phyloP scores from a whole-genome alignment of 2,329 filamentous ascomycete species.

The Verticillium isaacii region DNA sequence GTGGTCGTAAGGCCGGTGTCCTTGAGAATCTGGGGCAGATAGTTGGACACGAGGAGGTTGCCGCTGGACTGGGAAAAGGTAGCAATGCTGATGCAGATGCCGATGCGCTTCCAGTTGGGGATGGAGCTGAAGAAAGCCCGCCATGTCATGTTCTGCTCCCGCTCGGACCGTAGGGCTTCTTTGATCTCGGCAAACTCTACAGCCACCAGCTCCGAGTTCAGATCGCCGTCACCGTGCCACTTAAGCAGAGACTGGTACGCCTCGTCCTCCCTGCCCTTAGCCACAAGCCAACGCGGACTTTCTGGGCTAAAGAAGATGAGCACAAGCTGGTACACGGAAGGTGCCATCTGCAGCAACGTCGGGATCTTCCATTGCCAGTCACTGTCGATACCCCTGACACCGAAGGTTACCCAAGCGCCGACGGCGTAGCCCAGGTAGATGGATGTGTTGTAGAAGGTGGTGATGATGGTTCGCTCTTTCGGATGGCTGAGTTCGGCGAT shows the following conservation, averaged over 20 bases:
- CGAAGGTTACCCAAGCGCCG: slow-evolving; percentile 31
- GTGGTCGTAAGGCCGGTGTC: slow-evolving; percentile 30
- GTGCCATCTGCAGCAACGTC: slow-evolving; percentile 44
- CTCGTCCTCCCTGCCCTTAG: slow-evolving; percentile 42
- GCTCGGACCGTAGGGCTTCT: slow-evolving; percentile 38
- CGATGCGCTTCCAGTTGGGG: slow-evolving; percentile 33
- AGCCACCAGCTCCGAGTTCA: slow-evolving; percentile 36
- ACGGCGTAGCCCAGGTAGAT: slow-evolving; percentile 34
- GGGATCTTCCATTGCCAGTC: slow-evolving; percentile 49
- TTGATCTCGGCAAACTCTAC: slow-evolving; percentile 46
- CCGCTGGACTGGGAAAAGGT: slow-evolving; percentile 35
- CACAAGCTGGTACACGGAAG: slow-evolving; percentile 33
- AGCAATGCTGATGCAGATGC: slow-evolving; percentile 32
- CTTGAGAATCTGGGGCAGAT: slow-evolving; percentile 32
- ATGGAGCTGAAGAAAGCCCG: slow-evolving; percentile 31
- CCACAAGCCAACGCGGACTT: slow-evolving; percentile 53
- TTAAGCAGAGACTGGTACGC: slow-evolving; percentile 45
- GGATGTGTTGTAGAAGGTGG: slow-evolving; percentile 33
- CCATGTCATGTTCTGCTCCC: slow-evolving; percentile 36
- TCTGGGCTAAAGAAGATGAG: slow-evolving; percentile 51
- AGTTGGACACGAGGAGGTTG: slow-evolving; percentile 36
- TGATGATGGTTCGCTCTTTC: slow-evolving; percentile 32
- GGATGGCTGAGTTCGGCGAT: slow-evolving; percentile 36
- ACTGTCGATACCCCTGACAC: slow-evolving; percentile 16
- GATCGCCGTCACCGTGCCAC: slow-evolving; percentile 44